Percentiles rank a stretch among this genome's conserved stretches.
phyloP scores from a whole-genome alignment of 495 filamentous ascomycete species.

The Aspergillus conjunctus region DNA sequence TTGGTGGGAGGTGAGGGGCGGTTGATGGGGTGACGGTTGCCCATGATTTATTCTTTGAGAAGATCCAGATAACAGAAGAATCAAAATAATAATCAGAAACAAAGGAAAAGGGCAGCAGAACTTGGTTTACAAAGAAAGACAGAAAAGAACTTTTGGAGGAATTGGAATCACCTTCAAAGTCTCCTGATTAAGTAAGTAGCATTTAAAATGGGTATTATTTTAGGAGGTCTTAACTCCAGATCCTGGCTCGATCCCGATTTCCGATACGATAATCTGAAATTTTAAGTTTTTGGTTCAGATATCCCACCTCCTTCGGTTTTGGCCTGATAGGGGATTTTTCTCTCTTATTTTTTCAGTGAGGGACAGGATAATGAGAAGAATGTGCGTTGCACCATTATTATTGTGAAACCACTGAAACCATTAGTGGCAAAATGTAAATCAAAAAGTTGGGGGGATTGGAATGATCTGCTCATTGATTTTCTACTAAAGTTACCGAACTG shows the following conservation, averaged over 20 bases:
- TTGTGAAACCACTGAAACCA: neutral
- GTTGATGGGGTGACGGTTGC: slow-evolving; percentile 4
- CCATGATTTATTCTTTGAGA: neutral
- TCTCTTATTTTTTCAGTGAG: no score
- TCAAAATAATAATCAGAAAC: neutral
- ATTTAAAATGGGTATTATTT: no score
- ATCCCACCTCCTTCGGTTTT: neutral
- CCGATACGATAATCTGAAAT: no score
- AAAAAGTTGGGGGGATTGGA: neutral
- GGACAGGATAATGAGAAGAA: no score
- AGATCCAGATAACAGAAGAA: neutral
- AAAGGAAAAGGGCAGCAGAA: neutral
- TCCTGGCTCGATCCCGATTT: neutral
- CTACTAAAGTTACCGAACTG: neutral
- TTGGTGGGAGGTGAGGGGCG: slow-evolving; percentile 6
- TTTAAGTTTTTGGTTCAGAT: neutral
- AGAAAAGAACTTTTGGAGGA: no score
- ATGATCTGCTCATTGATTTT: neutral
- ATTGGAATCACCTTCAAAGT: no score
- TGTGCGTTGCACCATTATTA: no score
- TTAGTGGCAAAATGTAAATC: slow-evolving; percentile 4
- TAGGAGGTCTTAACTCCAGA: neutral
- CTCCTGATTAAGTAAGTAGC: no score
- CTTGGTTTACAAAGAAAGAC: no score
- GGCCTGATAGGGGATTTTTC: neutral